These are phyloP conservation scores for Cryptosporidium muris DNA, from an alignment of 169 alveolate genomes.

Conservation along the genomic window DNA sequence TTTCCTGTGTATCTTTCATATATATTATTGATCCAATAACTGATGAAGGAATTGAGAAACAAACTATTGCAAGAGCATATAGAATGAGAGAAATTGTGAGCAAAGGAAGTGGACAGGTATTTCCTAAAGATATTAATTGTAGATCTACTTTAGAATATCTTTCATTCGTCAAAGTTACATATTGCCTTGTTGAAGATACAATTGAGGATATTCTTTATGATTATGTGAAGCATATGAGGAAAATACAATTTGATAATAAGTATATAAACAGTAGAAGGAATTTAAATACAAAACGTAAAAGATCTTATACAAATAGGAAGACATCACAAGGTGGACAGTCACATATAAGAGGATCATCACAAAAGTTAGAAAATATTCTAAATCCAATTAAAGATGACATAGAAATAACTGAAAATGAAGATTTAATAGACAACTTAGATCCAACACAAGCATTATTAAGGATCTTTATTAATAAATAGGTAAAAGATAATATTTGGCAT, in stretches of 20 bases:
- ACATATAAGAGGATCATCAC: conserved; percentile 9
- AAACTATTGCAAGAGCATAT: conserved; percentile 59
- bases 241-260: neutral
- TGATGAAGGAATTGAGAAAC: conserved; percentile 50
- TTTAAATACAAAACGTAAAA: neutral
- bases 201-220: conserved; percentile 49
- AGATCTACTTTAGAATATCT: neutral
- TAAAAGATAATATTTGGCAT: neutral
- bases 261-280: neutral
- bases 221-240: conserved; percentile 31
- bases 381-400: neutral
- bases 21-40: conserved; percentile 58
- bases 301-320: neutral
- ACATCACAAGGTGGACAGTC: conserved; percentile 59
- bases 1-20: conserved; percentile 36
- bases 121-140: neutral
- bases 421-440: conserved; percentile 1
- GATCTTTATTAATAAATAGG: conserved; percentile 9
- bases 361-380: neutral
- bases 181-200: conserved; percentile 52
- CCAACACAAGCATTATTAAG: conserved; percentile 24
- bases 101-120: neutral
- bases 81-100: conserved; percentile 19
- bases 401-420: neutral
- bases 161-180: conserved; percentile 34